Conservation (phyloP, 2,329 filamentous ascomycete genomes). For the Aaosphaeria pasadenensis region DNA sequence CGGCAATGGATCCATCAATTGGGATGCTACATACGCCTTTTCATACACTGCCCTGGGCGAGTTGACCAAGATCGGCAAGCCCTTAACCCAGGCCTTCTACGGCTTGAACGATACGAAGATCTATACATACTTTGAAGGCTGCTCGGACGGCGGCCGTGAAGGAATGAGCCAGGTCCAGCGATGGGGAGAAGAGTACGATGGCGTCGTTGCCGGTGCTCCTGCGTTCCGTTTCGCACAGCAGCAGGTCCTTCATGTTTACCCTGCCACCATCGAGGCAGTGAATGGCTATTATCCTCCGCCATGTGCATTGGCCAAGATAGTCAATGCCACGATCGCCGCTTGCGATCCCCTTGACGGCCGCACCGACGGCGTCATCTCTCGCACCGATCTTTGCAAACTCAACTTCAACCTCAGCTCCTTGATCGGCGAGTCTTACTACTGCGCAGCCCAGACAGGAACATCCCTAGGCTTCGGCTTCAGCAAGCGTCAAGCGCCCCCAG, state of each 20-base stretch:
- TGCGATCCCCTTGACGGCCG: conserved; percentile 56
- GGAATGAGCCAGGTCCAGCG: conserved; percentile 50
- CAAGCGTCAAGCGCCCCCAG: neutral
- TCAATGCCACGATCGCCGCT: conserved; percentile 51
- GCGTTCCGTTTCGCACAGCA: conserved; percentile 45
- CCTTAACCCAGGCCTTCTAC: conserved; percentile 42
- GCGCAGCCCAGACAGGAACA: conserved; percentile 21
- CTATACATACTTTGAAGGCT: conserved; percentile 53
- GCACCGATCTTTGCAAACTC: conserved; percentile 46
- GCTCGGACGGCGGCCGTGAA: conserved; percentile 51
- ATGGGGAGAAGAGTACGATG: conserved; percentile 47
- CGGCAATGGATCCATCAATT: conserved; percentile 53
- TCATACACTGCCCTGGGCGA: conserved; percentile 53
- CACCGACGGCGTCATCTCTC: conserved; percentile 51
- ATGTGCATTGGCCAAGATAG: conserved; percentile 49
- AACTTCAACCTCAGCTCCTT: conserved; percentile 45
- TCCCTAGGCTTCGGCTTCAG: neutral
- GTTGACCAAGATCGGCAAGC: conserved; percentile 49
- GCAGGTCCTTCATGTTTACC: conserved; percentile 43
- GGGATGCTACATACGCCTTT: conserved; percentile 50
- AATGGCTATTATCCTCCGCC: conserved; percentile 40
- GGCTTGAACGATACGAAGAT: conserved; percentile 16
- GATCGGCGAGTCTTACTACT: conserved; percentile 46
- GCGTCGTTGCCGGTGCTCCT: conserved; percentile 40
- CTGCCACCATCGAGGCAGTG: conserved; percentile 38